phyloP scores from a whole-genome alignment of 1,284 basidiomycete genomes.

The Leucoagaricus sp. region DNA sequence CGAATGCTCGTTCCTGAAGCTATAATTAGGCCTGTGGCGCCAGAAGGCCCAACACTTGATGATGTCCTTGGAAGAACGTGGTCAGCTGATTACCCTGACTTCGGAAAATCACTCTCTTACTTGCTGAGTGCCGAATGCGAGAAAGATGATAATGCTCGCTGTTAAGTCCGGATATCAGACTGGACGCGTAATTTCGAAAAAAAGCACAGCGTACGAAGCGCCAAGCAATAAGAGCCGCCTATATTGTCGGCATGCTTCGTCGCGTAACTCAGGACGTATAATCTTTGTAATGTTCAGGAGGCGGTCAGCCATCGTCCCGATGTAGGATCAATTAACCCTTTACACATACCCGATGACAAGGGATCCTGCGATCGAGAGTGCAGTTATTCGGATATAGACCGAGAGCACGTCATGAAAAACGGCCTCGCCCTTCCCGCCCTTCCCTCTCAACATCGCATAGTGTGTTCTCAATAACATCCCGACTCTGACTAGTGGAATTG shows the following conservation, averaged over 20 bases:
- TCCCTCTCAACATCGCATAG: neutral
- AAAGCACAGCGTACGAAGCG: slow-evolving; percentile 1
- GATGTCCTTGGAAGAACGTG: slow-evolving; percentile 2
- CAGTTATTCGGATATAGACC: slow-evolving; percentile 3
- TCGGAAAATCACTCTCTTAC: neutral
- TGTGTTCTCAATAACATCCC: slow-evolving; percentile 6
- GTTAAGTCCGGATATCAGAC: neutral
- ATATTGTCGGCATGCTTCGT: neutral
- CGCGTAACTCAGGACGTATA: slow-evolving; percentile 7
- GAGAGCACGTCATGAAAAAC: neutral
- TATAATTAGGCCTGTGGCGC: neutral
- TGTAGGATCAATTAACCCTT: neutral
- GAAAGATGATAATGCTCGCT: slow-evolving; percentile 11
- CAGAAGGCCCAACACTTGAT: slow-evolving; percentile 12
- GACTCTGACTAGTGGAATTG: neutral
- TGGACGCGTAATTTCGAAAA: no score
- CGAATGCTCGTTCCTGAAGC: neutral
- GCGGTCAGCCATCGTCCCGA: neutral
- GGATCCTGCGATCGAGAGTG: slow-evolving; percentile 1
- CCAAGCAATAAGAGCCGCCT: slow-evolving; percentile 1
- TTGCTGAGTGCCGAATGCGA: slow-evolving; percentile 6
- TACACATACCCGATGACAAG: slow-evolving; percentile 4
- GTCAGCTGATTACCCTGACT: neutral
- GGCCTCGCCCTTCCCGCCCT: neutral
- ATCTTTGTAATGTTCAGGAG: neutral